A percentile compares a stretch with the other conserved stretches of the same genome.
Evolutionary conservation across 2,329 filamentous ascomycete genomes (phyloP).

Genomic region (Trichoderma sp.): DNA sequence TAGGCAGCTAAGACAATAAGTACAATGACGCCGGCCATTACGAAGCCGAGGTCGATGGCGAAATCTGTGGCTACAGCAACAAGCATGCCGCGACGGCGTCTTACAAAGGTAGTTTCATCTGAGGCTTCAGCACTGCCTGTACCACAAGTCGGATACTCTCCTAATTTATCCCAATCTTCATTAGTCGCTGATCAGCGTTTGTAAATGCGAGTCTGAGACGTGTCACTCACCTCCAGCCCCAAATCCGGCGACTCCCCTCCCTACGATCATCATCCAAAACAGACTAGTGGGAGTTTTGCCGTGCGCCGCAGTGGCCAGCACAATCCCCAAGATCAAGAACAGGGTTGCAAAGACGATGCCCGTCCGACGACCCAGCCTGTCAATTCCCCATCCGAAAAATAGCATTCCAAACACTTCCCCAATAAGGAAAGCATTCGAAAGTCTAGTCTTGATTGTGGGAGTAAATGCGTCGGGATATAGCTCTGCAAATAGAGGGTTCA

Average conservation of each 20-base stretch:
- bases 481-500: slow-evolving; percentile 37
- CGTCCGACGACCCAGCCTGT: slow-evolving; percentile 48
- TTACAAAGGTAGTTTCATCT: slow-evolving; percentile 33
- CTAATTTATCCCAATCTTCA: neutral
- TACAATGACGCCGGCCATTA: slow-evolving; percentile 46
- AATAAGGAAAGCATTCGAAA: slow-evolving; percentile 44
- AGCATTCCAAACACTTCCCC: slow-evolving; percentile 47
- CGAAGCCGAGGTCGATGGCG: slow-evolving; percentile 38
- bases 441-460: slow-evolving; percentile 39
- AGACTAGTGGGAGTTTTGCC: slow-evolving; percentile 47
- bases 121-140: slow-evolving; percentile 35
- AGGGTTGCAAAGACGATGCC: slow-evolving; percentile 49
- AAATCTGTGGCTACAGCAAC: slow-evolving; percentile 47
- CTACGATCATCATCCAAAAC: slow-evolving; percentile 54
- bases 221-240: slow-evolving; percentile 39
- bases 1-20: slow-evolving; percentile 47
- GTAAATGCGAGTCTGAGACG: neutral
- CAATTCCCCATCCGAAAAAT: slow-evolving; percentile 45
- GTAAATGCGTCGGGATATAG: slow-evolving; percentile 40
- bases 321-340: slow-evolving; percentile 49
- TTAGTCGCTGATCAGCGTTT: neutral
- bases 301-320: slow-evolving; percentile 47
- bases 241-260: slow-evolving; percentile 50
- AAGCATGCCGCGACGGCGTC: slow-evolving; percentile 35
- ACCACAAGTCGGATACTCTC: slow-evolving; percentile 38